Evolutionary conservation across 139 green algal species (phyloP), one percentile per base, ranked within the genome.

Genomic region (Micromonas commoda): DNA sequence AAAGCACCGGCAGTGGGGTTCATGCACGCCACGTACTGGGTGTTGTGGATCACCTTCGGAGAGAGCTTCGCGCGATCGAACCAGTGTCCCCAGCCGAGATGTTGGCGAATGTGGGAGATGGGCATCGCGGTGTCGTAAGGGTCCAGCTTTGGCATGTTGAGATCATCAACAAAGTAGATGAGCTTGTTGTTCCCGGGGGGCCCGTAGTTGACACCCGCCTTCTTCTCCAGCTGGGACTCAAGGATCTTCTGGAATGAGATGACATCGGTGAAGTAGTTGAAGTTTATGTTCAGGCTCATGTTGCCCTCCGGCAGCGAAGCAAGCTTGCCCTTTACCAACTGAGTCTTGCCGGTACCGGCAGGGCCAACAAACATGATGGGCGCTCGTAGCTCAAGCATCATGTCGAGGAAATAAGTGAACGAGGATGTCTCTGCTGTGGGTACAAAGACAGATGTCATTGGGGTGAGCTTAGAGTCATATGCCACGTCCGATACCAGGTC

Each of bases 281-380:
- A 92, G 78, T 64, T 87, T 83, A 96, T 91, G 82, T 77, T 66
- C 33, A 93, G 85, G 2, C 82, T 87, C 26, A 92, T 81, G 73
- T 87, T 82, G 29, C 93, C 88, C 78, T 96, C 91, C 16, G 72
- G 73, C 68, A 94, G 79, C 28, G 54, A 68, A 20, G 77, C 84
- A 32, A 96, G 86, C 81, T 93, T 93, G 81, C 91, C 91, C 83
- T 92, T 93, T 21, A 96, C 91, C 67, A 96, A 84, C 86, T 95
- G 91, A 26, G 91, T 96, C 82, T 96, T 96, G 68, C 91, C 75
- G 52, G 64, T 80, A 61, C 85, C 85, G 28, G 82, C 71, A 34
- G 88, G 88, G 31, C 91, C 91, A 26, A 96, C 91, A 85, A 96
- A 94, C 91, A 96, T 96, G 84, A 96, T 92, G 67, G 91, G 91